A percentile compares a stretch with the other conserved stretches of the same genome.
phyloP scores from a whole-genome alignment of 1,284 basidiomycete species.

The Heterobasidion annosum region DNA sequence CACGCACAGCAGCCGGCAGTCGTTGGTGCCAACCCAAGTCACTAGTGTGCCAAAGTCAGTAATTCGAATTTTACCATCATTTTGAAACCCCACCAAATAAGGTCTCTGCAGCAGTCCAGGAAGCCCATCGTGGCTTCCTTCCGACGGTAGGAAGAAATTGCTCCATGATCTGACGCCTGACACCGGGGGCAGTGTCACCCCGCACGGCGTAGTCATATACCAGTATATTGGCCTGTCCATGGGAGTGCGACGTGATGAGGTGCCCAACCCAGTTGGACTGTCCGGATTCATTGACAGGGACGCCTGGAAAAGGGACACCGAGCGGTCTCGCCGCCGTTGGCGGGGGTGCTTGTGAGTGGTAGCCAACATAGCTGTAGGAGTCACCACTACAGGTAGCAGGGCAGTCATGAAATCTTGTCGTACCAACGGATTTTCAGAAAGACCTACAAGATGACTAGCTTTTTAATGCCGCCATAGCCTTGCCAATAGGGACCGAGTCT shows the following conservation, averaged over 20 bases:
- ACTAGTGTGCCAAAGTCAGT: conserved; percentile 15
- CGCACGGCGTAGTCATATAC: conserved; percentile 40
- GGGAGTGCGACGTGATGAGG: conserved; percentile 29
- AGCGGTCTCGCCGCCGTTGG: conserved; percentile 30
- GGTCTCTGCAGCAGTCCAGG: conserved; percentile 28
- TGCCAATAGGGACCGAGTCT: conserved; percentile 22
- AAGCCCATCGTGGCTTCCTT: conserved; percentile 25
- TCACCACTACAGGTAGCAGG: conserved; percentile 30
- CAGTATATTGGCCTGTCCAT: conserved; percentile 24
- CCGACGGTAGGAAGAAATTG: conserved; percentile 27
- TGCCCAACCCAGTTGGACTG: conserved; percentile 40
- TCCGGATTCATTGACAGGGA: conserved; percentile 26
- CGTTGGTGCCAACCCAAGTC: conserved; percentile 55
- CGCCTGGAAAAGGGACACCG: conserved; percentile 31
- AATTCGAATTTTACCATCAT: not conserved
- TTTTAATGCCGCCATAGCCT: conserved; percentile 22
- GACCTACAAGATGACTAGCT: conserved; percentile 31
- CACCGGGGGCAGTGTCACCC: conserved; percentile 29
- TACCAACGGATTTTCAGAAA: not conserved
- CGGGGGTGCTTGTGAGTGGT: conserved; percentile 11
- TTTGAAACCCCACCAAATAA: conserved; percentile 21
- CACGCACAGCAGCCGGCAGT: conserved; percentile 22
- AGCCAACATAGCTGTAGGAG: conserved; percentile 36
- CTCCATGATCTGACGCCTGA: conserved; percentile 25
- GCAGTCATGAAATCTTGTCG: not conserved